Evolutionary conservation across 805 yeast species (phyloP), one percentile per base, ranked within the genome.

Genomic region (Pichia eremophila): DNA sequence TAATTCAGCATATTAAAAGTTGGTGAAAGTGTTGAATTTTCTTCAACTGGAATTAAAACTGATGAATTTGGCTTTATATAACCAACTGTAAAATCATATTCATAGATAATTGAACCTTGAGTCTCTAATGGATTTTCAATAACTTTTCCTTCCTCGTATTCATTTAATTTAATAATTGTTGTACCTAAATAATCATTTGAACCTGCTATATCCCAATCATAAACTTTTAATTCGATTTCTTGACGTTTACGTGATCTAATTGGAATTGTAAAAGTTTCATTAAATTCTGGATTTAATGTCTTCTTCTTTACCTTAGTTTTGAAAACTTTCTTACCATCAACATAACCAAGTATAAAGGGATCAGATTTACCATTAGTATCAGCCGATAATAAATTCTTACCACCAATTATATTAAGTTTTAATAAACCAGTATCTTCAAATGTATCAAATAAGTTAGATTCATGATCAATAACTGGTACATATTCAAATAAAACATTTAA

Each of bases 151-250:
- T 34, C 36, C 7, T 34, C 17, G 4, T 14, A 2, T 5, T 34
- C 17, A 1, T 76, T 63, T 17, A 81, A 61, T 54, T 82, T 82
- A 35, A 85, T 52, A 1, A 51, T 53, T 8, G 73, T 75, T 34
- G 64, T 56, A 40, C 90, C 90, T 44, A 85, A 62, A 25, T 72
- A 60, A 52, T 79, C 85, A 63, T 81, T 78, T 45, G 73, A 76
- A 52, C 86, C 90, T 25, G 89, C 75, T 60, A 83, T 72, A 64
- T 85, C 93, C 91, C 91, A 85, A 63, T 85, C 93, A 57, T 66
- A 76, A 17, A 81, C 78, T 41, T 73, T 74, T 25, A 81, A 54
- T 34, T 63, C 51, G 29, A 83, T 60, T 17, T 66, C 56, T 27
- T 75, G 68, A 59, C 84, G 74, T 2, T 79, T 67, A 62, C 87